A percentile compares a stretch with the other conserved stretches of the same genome.
phyloP scores from a whole-genome alignment of 2,329 filamentous ascomycete genomes.

The Aspergillus luchuensis region DNA sequence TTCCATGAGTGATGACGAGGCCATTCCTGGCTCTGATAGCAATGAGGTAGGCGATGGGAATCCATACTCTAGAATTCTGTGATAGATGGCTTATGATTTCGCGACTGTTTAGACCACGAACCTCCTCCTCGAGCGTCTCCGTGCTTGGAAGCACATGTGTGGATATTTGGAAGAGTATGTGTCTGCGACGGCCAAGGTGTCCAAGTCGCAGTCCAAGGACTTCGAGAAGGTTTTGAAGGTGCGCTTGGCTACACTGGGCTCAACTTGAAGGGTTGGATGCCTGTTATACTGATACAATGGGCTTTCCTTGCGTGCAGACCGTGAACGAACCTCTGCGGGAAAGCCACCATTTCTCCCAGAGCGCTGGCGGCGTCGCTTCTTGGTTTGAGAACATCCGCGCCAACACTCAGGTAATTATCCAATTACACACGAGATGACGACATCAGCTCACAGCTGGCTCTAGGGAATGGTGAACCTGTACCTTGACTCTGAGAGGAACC shows the following conservation, averaged over 20 bases:
- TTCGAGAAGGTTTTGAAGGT: constrained; percentile 94
- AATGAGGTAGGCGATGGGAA: constrained; percentile 38
- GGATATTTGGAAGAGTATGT: constrained; percentile 91
- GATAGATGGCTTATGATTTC: not conserved
- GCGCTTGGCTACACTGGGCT: constrained; percentile 13
- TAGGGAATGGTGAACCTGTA: constrained; percentile 85
- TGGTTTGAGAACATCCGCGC: constrained; percentile 92
- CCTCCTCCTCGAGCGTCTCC: constrained; percentile 81
- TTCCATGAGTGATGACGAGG: constrained; percentile 44
- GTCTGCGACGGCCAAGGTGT: constrained; percentile 78
- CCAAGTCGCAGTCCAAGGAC: constrained; percentile 84
- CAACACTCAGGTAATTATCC: constrained; percentile 73
- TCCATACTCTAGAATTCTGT: not conserved
- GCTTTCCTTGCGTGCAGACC: constrained; percentile 55
- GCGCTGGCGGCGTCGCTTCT: constrained; percentile 80
- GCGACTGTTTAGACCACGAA: constrained; percentile 63
- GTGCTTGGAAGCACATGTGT: constrained; percentile 94
- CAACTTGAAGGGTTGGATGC: not conserved
- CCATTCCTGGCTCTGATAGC: constrained; percentile 44
- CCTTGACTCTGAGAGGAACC: constrained; percentile 83
- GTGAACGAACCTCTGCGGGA: constrained; percentile 84
- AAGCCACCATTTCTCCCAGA: constrained; percentile 90
- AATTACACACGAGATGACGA: no score
- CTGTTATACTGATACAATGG: constrained; percentile 12
- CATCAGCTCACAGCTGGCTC: not conserved